Conservation (phyloP, 2,329 filamentous ascomycete species). For the Alternaria gaisen region DNA sequence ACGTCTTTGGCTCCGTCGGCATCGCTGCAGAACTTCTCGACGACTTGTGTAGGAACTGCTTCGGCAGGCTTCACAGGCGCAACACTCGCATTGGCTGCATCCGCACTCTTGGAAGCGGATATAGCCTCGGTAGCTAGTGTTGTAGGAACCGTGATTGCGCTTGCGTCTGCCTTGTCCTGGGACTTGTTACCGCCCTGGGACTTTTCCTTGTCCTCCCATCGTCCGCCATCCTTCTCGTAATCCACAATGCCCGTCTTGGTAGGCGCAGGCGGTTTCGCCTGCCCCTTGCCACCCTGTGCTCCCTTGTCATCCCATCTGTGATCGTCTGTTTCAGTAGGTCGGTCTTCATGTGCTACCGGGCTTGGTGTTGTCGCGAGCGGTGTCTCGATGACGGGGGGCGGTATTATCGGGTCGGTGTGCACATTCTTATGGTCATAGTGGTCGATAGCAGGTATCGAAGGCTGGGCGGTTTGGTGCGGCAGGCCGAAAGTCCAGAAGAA, state of each 20-base stretch:
- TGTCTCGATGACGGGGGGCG: constrained; percentile 25
- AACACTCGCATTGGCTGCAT: constrained; percentile 2
- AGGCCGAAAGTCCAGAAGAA: constrained; percentile 46
- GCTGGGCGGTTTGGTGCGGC: constrained; percentile 29
- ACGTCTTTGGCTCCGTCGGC: constrained; percentile 57
- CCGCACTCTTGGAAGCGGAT: constrained; percentile 6
- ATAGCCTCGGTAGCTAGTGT: constrained; percentile 18
- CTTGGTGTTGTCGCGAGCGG: constrained; percentile 16
- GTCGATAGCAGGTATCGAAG: constrained; percentile 33
- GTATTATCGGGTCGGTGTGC: constrained; percentile 29
- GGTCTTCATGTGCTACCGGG: constrained; percentile 10
- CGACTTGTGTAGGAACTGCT: constrained; percentile 6
- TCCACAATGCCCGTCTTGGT: constrained; percentile 18
- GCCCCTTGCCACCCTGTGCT: constrained; percentile 5
- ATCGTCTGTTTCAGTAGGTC: constrained; percentile 20
- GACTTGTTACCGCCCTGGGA: constrained; percentile 6
- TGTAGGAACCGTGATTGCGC: constrained; percentile 12
- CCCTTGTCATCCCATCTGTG: constrained; percentile 27
- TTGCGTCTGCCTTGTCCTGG: background rate
- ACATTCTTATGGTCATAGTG: constrained; percentile 35
- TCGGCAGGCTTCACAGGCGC: constrained; percentile 4
- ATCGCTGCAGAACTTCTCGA: constrained; percentile 34
- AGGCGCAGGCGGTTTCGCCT: constrained; percentile 8
- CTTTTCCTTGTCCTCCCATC: constrained; percentile 30
- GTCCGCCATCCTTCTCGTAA: constrained; percentile 30